Conservation (phyloP, 192 early-diverging fungal species). For the Geosiphon pyriformis region DNA sequence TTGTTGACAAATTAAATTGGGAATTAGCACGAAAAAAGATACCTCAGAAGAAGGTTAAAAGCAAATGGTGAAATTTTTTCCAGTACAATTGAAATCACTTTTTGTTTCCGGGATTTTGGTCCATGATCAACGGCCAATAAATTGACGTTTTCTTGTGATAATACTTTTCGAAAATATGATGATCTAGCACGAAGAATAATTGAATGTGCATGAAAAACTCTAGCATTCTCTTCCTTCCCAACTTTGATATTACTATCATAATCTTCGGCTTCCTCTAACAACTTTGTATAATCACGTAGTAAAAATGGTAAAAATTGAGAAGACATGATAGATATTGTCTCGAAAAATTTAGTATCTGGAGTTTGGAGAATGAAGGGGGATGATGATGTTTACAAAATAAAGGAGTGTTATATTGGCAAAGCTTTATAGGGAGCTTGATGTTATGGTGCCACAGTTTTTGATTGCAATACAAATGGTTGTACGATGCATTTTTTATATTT, state of each 20-base stretch:
- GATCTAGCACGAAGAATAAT: slow-evolving; percentile 2
- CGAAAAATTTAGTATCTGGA: too few relatives aligned
- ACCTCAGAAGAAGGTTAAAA: background rate
- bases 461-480: too few relatives aligned
- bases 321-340: too few relatives aligned
- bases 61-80: background rate
- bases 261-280: slow-evolving; percentile 2
- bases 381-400: too few relatives aligned
- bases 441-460: too few relatives aligned
- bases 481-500: too few relatives aligned
- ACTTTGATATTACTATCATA: slow-evolving; percentile 10
- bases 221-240: slow-evolving; percentile 5
- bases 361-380: too few relatives aligned
- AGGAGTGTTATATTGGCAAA: too few relatives aligned
- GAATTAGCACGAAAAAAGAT: too few relatives aligned
- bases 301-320: background rate
- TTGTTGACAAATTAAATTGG: background rate
- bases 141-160: background rate
- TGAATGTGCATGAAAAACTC: slow-evolving; percentile 10
- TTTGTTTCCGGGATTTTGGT: background rate
- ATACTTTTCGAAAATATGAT: background rate
- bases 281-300: background rate
- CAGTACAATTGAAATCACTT: background rate
- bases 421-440: too few relatives aligned
- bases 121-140: background rate